phyloP scores from a whole-genome alignment of 202 grass and related monocot genomes.

The Setaria viridis region DNA sequence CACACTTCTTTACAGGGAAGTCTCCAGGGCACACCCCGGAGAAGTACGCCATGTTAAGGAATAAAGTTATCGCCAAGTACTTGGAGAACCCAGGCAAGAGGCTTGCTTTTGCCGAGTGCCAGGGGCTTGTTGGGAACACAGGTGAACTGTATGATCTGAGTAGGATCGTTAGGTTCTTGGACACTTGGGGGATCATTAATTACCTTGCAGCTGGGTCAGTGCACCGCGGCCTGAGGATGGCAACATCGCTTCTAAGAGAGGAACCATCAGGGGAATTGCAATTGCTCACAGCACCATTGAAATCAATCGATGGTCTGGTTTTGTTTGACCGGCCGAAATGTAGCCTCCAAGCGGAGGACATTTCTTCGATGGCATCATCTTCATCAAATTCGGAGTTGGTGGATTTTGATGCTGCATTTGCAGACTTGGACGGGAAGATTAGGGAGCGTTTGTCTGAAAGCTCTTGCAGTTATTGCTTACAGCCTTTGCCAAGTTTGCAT shows the following conservation, averaged over 20 bases:
- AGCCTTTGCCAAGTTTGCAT: slow-evolving; percentile 65
- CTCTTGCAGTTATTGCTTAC: slow-evolving; percentile 79
- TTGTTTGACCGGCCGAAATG: slow-evolving; percentile 96
- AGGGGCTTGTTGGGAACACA: slow-evolving; percentile 69
- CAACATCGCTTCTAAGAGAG: slow-evolving; percentile 78
- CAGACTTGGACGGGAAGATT: slow-evolving; percentile 79
- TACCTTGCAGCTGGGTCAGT: slow-evolving; percentile 75
- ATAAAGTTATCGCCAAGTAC: slow-evolving; percentile 86
- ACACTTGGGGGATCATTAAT: slow-evolving; percentile 97
- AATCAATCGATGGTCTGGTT: slow-evolving; percentile 93
- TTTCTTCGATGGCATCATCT: slow-evolving; percentile 54
- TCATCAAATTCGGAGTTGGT: slow-evolving; percentile 44
- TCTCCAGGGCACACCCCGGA: slow-evolving; percentile 66
- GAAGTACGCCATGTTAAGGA: slow-evolving; percentile 77
- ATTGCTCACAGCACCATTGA: slow-evolving; percentile 71
- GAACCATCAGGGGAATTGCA: slow-evolving; percentile 73
- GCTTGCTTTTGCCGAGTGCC: slow-evolving; percentile 79
- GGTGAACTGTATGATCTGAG: slow-evolving; percentile 82
- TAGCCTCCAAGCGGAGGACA: slow-evolving; percentile 62
- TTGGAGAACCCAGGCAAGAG: slow-evolving; percentile 73
- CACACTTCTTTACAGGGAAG: slow-evolving; percentile 90
- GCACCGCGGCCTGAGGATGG: slow-evolving; percentile 70
- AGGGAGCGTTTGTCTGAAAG: slow-evolving; percentile 70
- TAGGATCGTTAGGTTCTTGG: slow-evolving; percentile 87
- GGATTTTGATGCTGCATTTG: slow-evolving; percentile 57